Base-by-base conservation (phyloP, 2,329 filamentous ascomycete species). In the Metarhizium rileyi region DNA sequence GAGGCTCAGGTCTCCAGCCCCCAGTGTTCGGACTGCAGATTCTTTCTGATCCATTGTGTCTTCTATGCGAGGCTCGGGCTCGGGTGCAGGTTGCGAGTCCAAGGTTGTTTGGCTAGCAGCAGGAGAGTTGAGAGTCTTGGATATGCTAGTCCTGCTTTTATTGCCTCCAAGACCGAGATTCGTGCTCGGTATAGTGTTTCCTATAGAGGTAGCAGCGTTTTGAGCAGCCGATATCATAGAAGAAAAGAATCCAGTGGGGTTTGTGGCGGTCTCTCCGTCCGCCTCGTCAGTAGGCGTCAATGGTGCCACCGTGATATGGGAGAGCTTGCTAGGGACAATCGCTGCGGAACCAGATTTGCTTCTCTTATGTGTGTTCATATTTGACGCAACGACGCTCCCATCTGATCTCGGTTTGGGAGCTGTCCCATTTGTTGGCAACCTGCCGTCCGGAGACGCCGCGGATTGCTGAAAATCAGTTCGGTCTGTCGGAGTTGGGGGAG, bases 161-260 rank as follows among this genome's bases (percentile, higher is more conserved):
- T 67, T 69, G 30, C 58, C 63, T n/a, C 70, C 70, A n/a, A 78
- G 77, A 7, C 73, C 69, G 47, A 80, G 73, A 27, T 74, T 73
- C 4, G 76, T 78, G 63, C 82, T 90, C 45, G 81, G 80, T 44
- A 96, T 84, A 44, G 83, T 88, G 55, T 78, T 87, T 57, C 78
- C 88, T 4, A 90, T 66, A 18, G 80, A 83, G 55, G 73, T 89
- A 14, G 90, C 90, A 41, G 91, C 91, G 76, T 86, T 96, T 66
- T 97, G 91, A 18, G 93, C 93, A 43, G 86, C 91, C 38, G 89
- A 91, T 55, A 98, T 81, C 62, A 98, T 87, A 25, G 87, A 90
- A 4, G 89, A 95, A 68, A 98, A 97, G 71, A 98, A 97, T 1
- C 90, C 84, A 35, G 77, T 73, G 49, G 79, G 76, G 27, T 78